These are phyloP conservation scores for Pneumocystis sp. DNA, from an alignment of 1,139 yeast species.

Conservation along the genomic window DNA sequence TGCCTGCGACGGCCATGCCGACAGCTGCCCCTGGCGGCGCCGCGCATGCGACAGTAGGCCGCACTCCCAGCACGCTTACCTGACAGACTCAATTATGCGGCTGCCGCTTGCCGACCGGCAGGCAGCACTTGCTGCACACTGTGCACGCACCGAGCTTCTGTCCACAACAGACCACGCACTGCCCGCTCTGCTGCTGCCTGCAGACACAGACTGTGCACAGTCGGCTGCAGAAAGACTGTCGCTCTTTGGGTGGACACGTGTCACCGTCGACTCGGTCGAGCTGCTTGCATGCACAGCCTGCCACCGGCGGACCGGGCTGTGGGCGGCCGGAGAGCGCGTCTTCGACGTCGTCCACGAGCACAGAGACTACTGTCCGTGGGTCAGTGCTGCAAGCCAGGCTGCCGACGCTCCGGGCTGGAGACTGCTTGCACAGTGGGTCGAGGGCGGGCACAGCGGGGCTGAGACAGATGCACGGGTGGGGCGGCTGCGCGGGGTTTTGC, in stretches of 20 bases:
- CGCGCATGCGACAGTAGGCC: not conserved
- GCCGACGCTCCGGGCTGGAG: not conserved
- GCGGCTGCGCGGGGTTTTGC: not conserved
- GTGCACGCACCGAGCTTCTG: not conserved
- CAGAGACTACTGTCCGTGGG: not conserved
- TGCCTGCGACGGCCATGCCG: no score
- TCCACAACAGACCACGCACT: not conserved
- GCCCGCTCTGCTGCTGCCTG: not conserved
- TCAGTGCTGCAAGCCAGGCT: not conserved
- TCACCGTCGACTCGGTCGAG: not conserved
- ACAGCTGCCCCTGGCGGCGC: not conserved
- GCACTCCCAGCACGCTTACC: not conserved
- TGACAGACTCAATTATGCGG: not conserved
- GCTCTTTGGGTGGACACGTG: not conserved
- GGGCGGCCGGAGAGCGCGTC: not conserved
- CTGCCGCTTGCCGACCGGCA: not conserved
- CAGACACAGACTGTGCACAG: no score
- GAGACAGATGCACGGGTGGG: not conserved
- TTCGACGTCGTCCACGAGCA: not conserved
- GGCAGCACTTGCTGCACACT: not conserved
- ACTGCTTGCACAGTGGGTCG: not conserved
- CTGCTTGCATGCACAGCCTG: not conserved
- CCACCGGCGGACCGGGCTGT: not conserved
- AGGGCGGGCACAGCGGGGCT: no score
- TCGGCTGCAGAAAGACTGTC: not conserved